Percentiles rank a stretch among this genome's conserved stretches.
phyloP scores from a whole-genome alignment of 352 stramenopile species.

The Phytopythium montanum region DNA sequence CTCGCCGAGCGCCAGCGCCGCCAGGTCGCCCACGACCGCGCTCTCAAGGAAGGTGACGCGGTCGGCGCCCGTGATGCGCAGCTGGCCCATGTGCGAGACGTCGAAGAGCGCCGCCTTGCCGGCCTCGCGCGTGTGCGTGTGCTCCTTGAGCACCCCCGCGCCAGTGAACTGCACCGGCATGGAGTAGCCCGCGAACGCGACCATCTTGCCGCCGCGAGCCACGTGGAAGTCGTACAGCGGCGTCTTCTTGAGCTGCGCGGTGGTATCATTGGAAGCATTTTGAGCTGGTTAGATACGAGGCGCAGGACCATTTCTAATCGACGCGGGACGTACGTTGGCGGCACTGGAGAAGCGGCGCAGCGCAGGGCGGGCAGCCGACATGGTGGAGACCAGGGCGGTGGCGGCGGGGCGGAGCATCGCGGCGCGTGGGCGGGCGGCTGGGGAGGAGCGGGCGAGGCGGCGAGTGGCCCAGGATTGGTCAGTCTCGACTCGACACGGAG shows the following conservation, averaged over 20 bases:
- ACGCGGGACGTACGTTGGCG: neutral
- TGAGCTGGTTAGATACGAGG: no score
- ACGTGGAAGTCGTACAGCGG: conserved; percentile 77
- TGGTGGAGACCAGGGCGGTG: no score
- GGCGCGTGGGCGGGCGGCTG: no score
- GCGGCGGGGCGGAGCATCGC: neutral
- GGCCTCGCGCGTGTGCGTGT: conserved; percentile 73
- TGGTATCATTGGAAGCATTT: no score
- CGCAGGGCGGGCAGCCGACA: no score
- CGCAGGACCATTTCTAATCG: no score
- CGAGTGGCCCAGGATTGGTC: no score
- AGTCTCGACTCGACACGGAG: no score
- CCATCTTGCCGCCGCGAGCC: conserved; percentile 84
- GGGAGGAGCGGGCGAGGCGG: no score
- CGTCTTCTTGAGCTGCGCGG: conserved; percentile 69
- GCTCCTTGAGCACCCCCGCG: conserved; percentile 94
- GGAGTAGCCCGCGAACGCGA: conserved; percentile 96
- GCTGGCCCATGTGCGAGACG: conserved; percentile 99
- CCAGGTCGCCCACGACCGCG: conserved; percentile 95
- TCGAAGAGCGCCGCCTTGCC: conserved; percentile 95
- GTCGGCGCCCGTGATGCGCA: conserved; percentile 92
- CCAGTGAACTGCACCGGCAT: conserved; percentile 96
- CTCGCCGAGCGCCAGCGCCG: conserved; percentile 75
- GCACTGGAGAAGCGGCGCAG: neutral
- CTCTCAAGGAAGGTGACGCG: conserved; percentile 95